phyloP scores from a whole-genome alignment of 1,284 basidiomycete genomes.

The Fistulina hepatica region DNA sequence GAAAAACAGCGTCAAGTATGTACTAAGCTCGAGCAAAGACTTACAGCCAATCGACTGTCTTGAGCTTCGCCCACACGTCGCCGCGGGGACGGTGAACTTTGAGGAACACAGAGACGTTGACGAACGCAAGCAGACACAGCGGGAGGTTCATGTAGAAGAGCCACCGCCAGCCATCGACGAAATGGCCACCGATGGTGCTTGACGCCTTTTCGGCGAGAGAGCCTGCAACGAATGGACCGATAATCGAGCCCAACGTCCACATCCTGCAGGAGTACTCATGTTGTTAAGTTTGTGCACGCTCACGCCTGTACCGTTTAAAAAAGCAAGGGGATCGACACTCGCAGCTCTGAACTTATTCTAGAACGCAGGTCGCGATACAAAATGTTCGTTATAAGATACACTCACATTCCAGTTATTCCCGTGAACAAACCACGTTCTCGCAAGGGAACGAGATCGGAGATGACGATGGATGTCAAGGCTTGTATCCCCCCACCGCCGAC shows the following conservation, averaged over 20 bases:
- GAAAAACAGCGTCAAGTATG: not conserved
- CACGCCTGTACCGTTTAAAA: no score
- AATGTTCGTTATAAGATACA: constrained; percentile 9
- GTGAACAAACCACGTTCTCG: constrained; percentile 29
- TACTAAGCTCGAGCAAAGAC: constrained; percentile 8
- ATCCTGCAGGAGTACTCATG: constrained; percentile 2
- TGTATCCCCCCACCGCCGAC: constrained; percentile 37
- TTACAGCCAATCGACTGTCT: constrained; percentile 28
- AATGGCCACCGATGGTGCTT: no score
- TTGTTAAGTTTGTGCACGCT: no score
- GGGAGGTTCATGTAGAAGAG: constrained; percentile 23
- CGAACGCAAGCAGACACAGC: constrained; percentile 15
- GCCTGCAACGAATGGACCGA: constrained; percentile 16
- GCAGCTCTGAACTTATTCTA: not conserved
- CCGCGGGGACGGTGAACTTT: constrained; percentile 21
- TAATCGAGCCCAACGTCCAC: constrained; percentile 5
- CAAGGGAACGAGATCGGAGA: constrained; percentile 34
- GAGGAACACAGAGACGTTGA: constrained; percentile 16
- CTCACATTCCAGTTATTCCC: constrained; percentile 23
- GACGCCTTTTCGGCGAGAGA: constrained; percentile 13
- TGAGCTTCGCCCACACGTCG: constrained; percentile 19
- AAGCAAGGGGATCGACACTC: no score
- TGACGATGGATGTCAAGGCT: constrained; percentile 29
- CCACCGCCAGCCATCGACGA: constrained; percentile 25
- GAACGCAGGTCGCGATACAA: not conserved